These are phyloP conservation scores for Saitozyma sp. DNA, from an alignment of 768 basidiomycete genomes.

Conservation along the genomic window DNA sequence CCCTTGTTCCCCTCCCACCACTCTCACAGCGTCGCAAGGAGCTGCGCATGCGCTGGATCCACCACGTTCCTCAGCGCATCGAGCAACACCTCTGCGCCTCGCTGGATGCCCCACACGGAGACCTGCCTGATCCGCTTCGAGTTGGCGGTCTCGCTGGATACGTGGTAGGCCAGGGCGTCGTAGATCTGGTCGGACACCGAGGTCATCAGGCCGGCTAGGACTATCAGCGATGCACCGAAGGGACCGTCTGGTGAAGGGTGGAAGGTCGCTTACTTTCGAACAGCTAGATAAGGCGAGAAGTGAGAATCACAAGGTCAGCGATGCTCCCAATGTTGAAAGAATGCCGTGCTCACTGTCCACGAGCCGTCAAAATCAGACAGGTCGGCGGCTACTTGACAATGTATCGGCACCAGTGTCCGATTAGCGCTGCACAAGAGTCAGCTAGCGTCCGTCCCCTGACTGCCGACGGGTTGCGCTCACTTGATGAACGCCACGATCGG, in stretches of 20 bases:
- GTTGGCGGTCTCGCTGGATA: slow-evolving; percentile 71
- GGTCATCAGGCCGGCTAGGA: slow-evolving; percentile 84
- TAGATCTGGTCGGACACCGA: slow-evolving; percentile 87
- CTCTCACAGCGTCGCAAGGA: background rate
- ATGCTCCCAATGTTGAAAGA: slow-evolving; percentile 10
- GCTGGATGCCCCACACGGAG: slow-evolving; percentile 90
- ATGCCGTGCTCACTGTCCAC: slow-evolving; percentile 69
- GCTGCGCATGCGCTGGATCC: slow-evolving; percentile 59
- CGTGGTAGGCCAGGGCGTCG: slow-evolving; percentile 91
- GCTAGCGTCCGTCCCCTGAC: slow-evolving; percentile 9
- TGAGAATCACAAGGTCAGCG: slow-evolving; percentile 9
- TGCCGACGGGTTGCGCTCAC: slow-evolving; percentile 56
- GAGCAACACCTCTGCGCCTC: slow-evolving; percentile 84
- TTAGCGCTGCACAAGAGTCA: slow-evolving; percentile 66
- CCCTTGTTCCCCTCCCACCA: no score
- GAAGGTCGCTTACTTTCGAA: slow-evolving; percentile 74
- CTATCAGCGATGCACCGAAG: slow-evolving; percentile 8
- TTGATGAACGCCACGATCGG: slow-evolving; percentile 99
- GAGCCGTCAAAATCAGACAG: slow-evolving; percentile 88
- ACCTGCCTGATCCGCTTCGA: slow-evolving; percentile 87
- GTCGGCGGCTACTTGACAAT: slow-evolving; percentile 80
- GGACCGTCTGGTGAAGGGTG: slow-evolving; percentile 5
- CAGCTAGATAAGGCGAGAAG: slow-evolving; percentile 59
- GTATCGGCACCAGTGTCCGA: slow-evolving; percentile 89
- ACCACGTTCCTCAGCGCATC: slow-evolving; percentile 72